phyloP scores from a whole-genome alignment of 805 yeast genomes.

The Helenozyma rhizophorensis region DNA sequence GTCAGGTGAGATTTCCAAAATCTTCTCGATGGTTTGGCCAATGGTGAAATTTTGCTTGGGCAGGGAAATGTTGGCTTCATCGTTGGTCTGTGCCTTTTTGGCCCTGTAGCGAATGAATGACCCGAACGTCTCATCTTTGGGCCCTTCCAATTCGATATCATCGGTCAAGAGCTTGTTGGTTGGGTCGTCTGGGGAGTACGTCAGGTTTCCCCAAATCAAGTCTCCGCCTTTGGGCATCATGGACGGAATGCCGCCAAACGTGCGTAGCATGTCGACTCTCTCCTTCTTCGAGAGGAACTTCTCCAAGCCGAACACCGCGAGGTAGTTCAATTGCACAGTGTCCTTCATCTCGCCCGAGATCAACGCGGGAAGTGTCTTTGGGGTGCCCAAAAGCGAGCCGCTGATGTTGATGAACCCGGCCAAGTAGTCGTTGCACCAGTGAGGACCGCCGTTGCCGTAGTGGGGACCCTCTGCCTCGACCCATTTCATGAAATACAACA shows the following conservation, averaged over 20 bases:
- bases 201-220: conserved; percentile 76
- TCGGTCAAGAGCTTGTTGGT: conserved; percentile 22
- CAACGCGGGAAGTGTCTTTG: conserved; percentile 87
- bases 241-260: conserved; percentile 92
- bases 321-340: conserved; percentile 86
- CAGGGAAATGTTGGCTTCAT: conserved; percentile 8
- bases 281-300: conserved; percentile 88
- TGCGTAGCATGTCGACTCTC: conserved; percentile 75
- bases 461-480: conserved; percentile 80
- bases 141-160: conserved; percentile 16
- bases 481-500: conserved; percentile 91
- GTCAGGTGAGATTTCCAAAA: conserved; percentile 61
- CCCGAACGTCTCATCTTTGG: conserved; percentile 52
- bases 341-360: conserved; percentile 98
- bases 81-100: conserved; percentile 28
- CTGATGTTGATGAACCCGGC: conserved; percentile 82
- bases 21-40: conserved; percentile 59
- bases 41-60: conserved; percentile 52
- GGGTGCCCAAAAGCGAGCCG: conserved; percentile 91
- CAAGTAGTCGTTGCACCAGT: conserved; percentile 84
- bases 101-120: conserved; percentile 65
- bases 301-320: conserved; percentile 92
- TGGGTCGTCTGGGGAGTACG: conserved; percentile 70
- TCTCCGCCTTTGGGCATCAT: conserved; percentile 97
- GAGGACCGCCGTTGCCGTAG: conserved; percentile 87